Conservation (phyloP, 176 grass and related monocot genomes). For the Bonia amplexicaulis region DNA sequence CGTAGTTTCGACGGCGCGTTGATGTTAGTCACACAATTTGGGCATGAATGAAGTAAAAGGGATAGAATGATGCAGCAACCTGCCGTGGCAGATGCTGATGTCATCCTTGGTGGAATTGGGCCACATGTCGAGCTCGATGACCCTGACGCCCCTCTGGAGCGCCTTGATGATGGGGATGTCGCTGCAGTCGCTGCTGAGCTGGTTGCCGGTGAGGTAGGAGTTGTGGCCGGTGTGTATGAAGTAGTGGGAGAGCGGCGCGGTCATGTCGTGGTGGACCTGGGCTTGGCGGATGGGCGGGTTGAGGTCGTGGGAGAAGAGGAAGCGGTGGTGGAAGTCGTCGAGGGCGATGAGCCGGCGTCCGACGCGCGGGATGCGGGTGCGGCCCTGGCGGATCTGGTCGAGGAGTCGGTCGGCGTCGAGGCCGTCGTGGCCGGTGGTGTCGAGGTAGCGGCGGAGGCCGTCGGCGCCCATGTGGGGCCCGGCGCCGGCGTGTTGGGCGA, state of each 20-base stretch:
- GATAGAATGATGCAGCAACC: constrained; percentile 10
- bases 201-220: constrained; percentile 98
- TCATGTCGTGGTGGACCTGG: constrained; percentile 89
- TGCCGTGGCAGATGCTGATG: constrained; percentile 77
- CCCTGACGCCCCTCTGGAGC: constrained; percentile 72
- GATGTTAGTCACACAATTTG: background rate
- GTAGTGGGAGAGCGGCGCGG: constrained; percentile 74
- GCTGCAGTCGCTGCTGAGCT: constrained; percentile 94
- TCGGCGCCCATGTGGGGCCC: constrained; percentile 36
- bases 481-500: constrained; percentile 39
- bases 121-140: constrained; percentile 98
- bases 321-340: constrained; percentile 91
- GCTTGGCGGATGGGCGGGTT: constrained; percentile 42
- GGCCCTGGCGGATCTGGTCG: constrained; percentile 44
- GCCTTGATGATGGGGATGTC: constrained; percentile 88
- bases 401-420: constrained; percentile 35
- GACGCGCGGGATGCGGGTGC: constrained; percentile 30
- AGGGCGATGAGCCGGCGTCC: constrained; percentile 36
- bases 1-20: background rate
- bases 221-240: constrained; percentile 96
- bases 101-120: constrained; percentile 78
- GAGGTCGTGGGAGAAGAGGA: constrained; percentile 72
- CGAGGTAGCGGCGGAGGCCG: constrained; percentile 60
- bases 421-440: background rate
- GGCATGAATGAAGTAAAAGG: background rate